Conservation (phyloP, 2,329 filamentous ascomycete species). For the Chrysoporthe deuterocubensis region DNA sequence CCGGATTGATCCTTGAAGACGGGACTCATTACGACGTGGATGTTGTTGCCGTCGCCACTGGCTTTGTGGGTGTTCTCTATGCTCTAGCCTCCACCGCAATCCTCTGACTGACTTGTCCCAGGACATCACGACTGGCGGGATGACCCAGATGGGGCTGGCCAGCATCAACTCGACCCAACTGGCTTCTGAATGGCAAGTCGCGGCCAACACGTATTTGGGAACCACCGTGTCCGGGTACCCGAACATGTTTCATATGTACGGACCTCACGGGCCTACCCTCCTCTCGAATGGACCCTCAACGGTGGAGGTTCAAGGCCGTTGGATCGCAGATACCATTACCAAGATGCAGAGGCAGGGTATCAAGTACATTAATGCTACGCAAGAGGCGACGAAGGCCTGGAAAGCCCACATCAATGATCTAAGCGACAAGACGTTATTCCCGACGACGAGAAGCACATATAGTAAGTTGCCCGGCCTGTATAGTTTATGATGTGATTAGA, state of each 20-base stretch:
- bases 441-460: constrained; percentile 49
- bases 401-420: constrained; percentile 52
- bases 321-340: constrained; percentile 55
- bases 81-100: not conserved
- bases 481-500: not conserved
- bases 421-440: constrained; percentile 52
- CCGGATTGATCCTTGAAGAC: constrained; percentile 45
- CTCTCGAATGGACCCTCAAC: constrained; percentile 60
- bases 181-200: constrained; percentile 46
- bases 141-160: constrained; percentile 50
- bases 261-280: constrained; percentile 59
- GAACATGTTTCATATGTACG: constrained; percentile 59
- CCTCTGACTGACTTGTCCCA: not conserved
- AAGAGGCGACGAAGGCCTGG: constrained; percentile 52
- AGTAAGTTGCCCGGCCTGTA: constrained; percentile 33
- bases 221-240: constrained; percentile 49
- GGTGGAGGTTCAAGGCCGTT: constrained; percentile 60
- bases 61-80: constrained; percentile 43
- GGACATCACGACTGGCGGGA: constrained; percentile 35
- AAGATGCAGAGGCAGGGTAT: constrained; percentile 51
- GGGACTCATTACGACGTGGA: constrained; percentile 49
- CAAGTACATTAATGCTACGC: constrained; percentile 54
- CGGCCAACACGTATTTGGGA: constrained; percentile 50
- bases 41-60: constrained; percentile 49
- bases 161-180: constrained; percentile 45